These are phyloP conservation scores for Pseudisothecium myosuroides DNA, from an alignment of 225 moss, liverwort and hornwort genomes.

Conservation along the genomic window DNA sequence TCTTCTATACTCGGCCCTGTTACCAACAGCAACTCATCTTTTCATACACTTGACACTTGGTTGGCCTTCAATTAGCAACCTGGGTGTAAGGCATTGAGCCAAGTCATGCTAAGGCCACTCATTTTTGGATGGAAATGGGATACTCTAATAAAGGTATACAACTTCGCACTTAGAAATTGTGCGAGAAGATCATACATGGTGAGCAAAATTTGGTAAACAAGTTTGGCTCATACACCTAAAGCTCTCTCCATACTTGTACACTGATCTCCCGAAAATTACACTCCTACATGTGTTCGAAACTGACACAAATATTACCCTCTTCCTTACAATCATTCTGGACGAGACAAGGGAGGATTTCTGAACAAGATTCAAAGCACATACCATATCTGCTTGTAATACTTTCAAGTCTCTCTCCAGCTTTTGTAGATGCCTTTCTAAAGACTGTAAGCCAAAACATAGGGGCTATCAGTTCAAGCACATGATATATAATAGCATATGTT, in stretches of 20 bases:
- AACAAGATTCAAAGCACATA: conserved; percentile 14
- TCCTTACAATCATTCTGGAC: background rate
- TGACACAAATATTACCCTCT: background rate
- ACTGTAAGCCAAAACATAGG: conserved; percentile 20
- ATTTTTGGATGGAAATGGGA: background rate
- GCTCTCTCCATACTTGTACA: background rate
- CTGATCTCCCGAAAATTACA: background rate
- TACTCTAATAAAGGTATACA: background rate
- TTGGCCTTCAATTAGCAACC: background rate
- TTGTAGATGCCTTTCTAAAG: conserved; percentile 65
- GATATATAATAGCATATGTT: background rate
- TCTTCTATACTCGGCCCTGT: background rate
- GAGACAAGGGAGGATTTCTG: background rate
- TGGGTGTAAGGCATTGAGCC: background rate
- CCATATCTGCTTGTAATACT: conserved; percentile 49
- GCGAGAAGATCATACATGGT: background rate
- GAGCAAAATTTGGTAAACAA: background rate
- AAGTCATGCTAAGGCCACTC: background rate
- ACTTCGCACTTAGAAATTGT: background rate
- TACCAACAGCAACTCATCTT: background rate
- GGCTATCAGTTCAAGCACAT: background rate
- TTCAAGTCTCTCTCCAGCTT: conserved; percentile 55
- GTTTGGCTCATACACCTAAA: background rate
- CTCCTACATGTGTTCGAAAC: background rate
- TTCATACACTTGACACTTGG: background rate